Evolutionary conservation across 768 basidiomycete species (phyloP).

Genomic region (Phlebiopsis gigantea): DNA sequence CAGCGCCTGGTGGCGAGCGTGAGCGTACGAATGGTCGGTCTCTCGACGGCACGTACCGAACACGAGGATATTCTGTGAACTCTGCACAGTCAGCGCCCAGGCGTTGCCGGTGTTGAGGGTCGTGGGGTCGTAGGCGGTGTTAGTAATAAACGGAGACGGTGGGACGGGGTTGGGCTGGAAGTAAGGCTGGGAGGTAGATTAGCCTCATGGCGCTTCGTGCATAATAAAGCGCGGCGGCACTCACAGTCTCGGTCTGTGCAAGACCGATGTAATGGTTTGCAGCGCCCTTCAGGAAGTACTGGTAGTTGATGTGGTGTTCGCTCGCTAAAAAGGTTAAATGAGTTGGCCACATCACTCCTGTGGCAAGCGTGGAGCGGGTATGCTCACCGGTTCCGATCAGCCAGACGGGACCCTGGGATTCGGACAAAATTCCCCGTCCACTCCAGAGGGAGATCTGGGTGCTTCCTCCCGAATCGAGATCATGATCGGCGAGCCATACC

Average conservation of each 20-base stretch:
- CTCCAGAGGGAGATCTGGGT: slow-evolving; percentile 51
- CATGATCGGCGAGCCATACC: slow-evolving; percentile 83
- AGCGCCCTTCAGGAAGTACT: slow-evolving; percentile 62
- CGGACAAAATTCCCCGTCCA: slow-evolving; percentile 69
- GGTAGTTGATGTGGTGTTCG: slow-evolving; percentile 65
- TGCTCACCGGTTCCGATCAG: slow-evolving; percentile 58
- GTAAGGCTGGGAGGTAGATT: slow-evolving; percentile 44
- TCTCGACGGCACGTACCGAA: slow-evolving; percentile 52
- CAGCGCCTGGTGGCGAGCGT: background rate
- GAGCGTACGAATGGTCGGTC: background rate
- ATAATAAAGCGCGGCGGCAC: background rate
- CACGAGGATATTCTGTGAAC: slow-evolving; percentile 51
- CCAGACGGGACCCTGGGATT: slow-evolving; percentile 76
- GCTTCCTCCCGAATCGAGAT: slow-evolving; percentile 52
- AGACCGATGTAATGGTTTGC: slow-evolving; percentile 66
- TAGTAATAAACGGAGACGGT: slow-evolving; percentile 49
- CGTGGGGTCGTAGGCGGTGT: slow-evolving; percentile 50
- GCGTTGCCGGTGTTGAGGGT: slow-evolving; percentile 31
- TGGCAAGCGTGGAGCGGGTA: background rate
- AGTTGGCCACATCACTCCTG: background rate
- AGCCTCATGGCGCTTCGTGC: background rate
- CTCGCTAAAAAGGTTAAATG: background rate
- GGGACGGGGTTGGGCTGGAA: slow-evolving; percentile 54
- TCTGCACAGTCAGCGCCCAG: slow-evolving; percentile 53
- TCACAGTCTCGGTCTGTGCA: slow-evolving; percentile 58